phyloP scores from a whole-genome alignment of 2,329 filamentous ascomycete genomes.

The Aspergillus ruber region DNA sequence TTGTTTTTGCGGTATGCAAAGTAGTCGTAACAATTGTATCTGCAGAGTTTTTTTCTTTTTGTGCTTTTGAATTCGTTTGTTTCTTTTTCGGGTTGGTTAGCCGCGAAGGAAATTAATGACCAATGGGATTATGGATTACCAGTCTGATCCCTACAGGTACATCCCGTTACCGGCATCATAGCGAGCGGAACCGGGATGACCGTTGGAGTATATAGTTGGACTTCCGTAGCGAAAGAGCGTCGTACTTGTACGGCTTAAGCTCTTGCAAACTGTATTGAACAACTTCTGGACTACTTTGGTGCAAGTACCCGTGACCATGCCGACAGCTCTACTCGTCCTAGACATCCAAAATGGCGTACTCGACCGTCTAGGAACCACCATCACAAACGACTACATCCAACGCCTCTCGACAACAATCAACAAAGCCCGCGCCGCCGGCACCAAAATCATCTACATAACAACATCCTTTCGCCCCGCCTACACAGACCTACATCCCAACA shows the following conservation, averaged over 20 bases:
- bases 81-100: not conserved
- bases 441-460: slow-evolving; percentile 29
- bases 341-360: slow-evolving; percentile 30
- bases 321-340: slow-evolving; percentile 29
- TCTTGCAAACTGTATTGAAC: no score
- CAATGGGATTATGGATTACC: no score
- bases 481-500: slow-evolving; percentile 23
- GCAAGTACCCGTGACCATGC: slow-evolving; percentile 9
- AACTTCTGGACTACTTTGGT: no score
- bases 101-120: not conserved
- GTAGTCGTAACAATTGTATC: no score
- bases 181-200: not conserved
- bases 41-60: not conserved
- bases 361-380: slow-evolving; percentile 11
- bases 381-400: slow-evolving; percentile 16
- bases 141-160: not conserved
- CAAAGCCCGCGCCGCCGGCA: slow-evolving; percentile 17
- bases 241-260: not conserved
- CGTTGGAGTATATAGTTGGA: not conserved
- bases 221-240: not conserved
- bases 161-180: not conserved
- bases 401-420: slow-evolving; percentile 13
- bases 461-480: slow-evolving; percentile 27
- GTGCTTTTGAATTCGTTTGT: not conserved
- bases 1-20: not conserved